These are phyloP conservation scores for Phylloporus sp. DNA, from an alignment of 768 basidiomycete species.

Conservation along the genomic window DNA sequence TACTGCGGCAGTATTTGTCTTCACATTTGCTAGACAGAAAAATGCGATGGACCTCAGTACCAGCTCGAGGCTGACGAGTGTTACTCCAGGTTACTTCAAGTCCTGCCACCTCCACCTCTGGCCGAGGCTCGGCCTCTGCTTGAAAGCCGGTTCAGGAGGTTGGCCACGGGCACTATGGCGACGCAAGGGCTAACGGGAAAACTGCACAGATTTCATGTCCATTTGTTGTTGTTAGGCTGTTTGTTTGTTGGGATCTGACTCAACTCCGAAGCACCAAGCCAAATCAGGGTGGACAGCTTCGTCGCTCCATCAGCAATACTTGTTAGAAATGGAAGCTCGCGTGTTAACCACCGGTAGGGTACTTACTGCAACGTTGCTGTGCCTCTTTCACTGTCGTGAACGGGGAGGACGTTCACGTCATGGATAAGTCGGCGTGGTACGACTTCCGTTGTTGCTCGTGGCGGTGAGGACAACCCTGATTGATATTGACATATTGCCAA, in stretches of 20 bases:
- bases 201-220: neutral
- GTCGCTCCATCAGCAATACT: slow-evolving; percentile 1
- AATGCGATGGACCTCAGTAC: neutral
- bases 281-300: slow-evolving; percentile 6
- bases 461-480: slow-evolving; percentile 9
- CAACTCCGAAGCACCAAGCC: neutral
- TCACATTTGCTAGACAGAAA: neutral
- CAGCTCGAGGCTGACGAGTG: neutral
- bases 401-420: slow-evolving; percentile 14
- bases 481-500: neutral
- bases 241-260: slow-evolving; percentile 1
- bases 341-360: neutral
- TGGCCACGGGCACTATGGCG: slow-evolving; percentile 3
- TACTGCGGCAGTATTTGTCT: neutral
- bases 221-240: neutral
- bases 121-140: neutral
- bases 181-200: neutral
- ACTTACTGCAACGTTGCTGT: slow-evolving; percentile 9
- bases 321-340: slow-evolving; percentile 17
- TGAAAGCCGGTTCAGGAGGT: neutral
- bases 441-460: slow-evolving; percentile 15
- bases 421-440: slow-evolving; percentile 22
- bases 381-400: slow-evolving; percentile 1
- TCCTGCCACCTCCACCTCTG: neutral
- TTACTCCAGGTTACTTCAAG: neutral